These are phyloP conservation scores for Phytophthora sp. DNA, from an alignment of 352 stramenopile species.

Conservation along the genomic window DNA sequence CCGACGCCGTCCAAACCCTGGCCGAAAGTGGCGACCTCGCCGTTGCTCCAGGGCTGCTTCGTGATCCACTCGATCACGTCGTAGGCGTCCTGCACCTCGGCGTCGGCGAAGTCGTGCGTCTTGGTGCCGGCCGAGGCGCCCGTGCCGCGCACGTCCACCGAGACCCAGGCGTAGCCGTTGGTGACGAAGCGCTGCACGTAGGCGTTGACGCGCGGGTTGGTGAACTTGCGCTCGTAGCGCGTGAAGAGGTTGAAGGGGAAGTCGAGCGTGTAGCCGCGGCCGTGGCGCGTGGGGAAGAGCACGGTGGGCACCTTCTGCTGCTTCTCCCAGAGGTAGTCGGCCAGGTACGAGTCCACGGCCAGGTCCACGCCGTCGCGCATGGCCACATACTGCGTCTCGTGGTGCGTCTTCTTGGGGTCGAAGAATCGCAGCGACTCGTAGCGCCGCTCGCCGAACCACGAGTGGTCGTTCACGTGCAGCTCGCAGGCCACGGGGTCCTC, in stretches of 20 bases:
- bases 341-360: conserved; percentile 76
- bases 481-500: conserved; percentile 67
- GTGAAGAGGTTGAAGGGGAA: conserved; percentile 82
- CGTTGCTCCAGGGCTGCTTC: conserved; percentile 81
- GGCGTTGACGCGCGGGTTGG: conserved; percentile 76
- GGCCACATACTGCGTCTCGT: conserved; percentile 77
- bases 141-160: conserved; percentile 80
- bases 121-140: conserved; percentile 74
- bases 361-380: conserved; percentile 76
- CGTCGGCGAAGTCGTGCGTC: conserved; percentile 65
- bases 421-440: conserved; percentile 84
- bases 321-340: conserved; percentile 65
- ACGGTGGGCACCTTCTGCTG: conserved; percentile 71
- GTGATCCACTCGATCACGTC: conserved; percentile 86
- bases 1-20: conserved; percentile 77
- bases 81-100: conserved; percentile 76
- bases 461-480: conserved; percentile 77
- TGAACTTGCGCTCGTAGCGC: conserved; percentile 74
- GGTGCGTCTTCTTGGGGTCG: conserved; percentile 69
- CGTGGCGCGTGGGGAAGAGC: conserved; percentile 78
- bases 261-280: conserved; percentile 78
- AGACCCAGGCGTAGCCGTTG: conserved; percentile 80
- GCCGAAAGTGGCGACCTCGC: conserved; percentile 71
- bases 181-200: conserved; percentile 79
- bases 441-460: conserved; percentile 60